Base-by-base conservation (phyloP, 768 basidiomycete genomes). In the Suillus bovinus region DNA sequence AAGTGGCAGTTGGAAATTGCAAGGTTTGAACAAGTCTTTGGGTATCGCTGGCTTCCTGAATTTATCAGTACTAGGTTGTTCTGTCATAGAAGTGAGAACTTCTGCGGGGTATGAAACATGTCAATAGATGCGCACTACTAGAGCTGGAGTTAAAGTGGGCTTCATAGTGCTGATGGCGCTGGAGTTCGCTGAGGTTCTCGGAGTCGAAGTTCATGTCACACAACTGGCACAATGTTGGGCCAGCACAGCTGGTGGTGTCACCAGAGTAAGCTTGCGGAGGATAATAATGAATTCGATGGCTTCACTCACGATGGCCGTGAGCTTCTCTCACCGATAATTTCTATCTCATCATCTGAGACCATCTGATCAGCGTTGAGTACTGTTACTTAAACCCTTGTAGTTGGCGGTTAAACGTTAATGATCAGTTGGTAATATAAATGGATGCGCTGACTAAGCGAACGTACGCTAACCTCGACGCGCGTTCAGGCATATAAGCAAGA, bases 91-190 rank as follows among this genome's bases (percentile, higher is more conserved):
- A 16, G 52, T 62, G 60, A 59, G 36, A 34, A 38, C 36, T n/a
- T n/a, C n/a, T n/a, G 31, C 20, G 29, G 44, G 10, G 31, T 16
- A 33, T 29, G 39, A 4, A 17, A 5, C 58, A 49, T 34, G 17
- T 20, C 17, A 7, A 10, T 2, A 7, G 29, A 38, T 44, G 33
- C 63, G 33, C 29, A 76, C 66, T 44, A 22, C 14, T 36, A 52
- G 68, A 42, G 5, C 70, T 52, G 20, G 47, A 11, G 16, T 29
- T 62, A 31, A 80, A 72, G 70, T 91, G 89, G 3, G 62, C 38
- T 4, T 85, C 78, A 67, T 87, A 90, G 67, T 93, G 91, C 13
- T 70, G 66, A 59, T 82, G 71, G 29, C 86, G 82, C 64, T 83
- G 70, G 2, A 64, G 16, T 0, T 70, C 55, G 7, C 78, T 71